A percentile compares a stretch with the other conserved stretches of the same genome.
Evolutionary conservation across 352 stramenopile genomes (phyloP).

Genomic region (Halophytophthora polymorphica): DNA sequence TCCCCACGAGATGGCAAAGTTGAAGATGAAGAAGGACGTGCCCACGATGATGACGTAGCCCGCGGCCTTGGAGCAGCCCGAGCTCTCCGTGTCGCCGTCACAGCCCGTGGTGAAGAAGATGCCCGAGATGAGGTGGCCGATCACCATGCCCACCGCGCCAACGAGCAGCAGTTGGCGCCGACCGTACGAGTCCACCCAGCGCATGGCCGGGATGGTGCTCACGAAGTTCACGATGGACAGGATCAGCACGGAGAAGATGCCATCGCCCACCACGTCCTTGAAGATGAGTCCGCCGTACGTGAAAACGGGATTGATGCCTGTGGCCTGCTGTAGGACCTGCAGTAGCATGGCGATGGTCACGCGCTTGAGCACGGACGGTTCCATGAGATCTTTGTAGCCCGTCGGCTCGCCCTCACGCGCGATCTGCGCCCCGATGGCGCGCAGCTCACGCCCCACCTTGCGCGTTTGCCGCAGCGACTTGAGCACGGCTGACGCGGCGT

Average conservation of each 20-base stretch:
- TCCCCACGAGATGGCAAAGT: conserved; percentile 36
- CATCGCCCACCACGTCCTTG: conserved; percentile 40
- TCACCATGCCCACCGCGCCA: conserved; percentile 38
- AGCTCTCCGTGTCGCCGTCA: conserved; percentile 32
- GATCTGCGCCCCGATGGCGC: conserved; percentile 44
- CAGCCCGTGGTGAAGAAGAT: conserved; percentile 40
- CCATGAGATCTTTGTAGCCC: conserved; percentile 41
- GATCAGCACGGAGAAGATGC: conserved; percentile 43
- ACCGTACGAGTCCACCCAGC: conserved; percentile 41
- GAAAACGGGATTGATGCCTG: conserved; percentile 50
- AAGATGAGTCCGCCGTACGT: conserved; percentile 48
- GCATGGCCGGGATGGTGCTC: conserved; percentile 46
- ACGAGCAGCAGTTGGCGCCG: conserved; percentile 38
- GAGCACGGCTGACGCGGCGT: conserved; percentile 35
- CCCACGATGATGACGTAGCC: conserved; percentile 42
- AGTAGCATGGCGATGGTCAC: conserved; percentile 43
- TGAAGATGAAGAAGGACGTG: conserved; percentile 42
- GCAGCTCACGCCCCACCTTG: conserved; percentile 37
- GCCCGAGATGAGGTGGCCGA: conserved; percentile 37
- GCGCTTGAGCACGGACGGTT: conserved; percentile 35
- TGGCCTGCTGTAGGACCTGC: conserved; percentile 47
- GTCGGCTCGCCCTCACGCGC: conserved; percentile 27
- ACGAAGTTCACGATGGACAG: conserved; percentile 48
- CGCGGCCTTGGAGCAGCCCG: conserved; percentile 28
- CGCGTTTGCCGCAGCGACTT: conserved; percentile 39